Evolutionary conservation across 2,329 filamentous ascomycete species (phyloP).

Genomic region (Ustulina deusta): DNA sequence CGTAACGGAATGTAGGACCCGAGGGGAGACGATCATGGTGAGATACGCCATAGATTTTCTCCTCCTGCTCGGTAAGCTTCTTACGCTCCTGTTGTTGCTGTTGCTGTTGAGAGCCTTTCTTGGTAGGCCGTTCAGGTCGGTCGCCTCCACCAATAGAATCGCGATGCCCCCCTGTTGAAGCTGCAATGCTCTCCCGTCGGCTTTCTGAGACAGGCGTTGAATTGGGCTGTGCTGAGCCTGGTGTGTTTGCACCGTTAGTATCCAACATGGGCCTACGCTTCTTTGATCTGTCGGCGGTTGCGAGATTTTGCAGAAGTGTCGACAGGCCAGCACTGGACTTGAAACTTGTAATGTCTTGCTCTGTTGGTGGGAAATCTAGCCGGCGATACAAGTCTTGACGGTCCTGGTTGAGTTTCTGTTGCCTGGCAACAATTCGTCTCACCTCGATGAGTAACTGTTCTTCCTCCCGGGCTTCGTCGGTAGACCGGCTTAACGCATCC

Average conservation of each 20-base stretch:
- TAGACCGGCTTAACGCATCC: slow-evolving; percentile 80
- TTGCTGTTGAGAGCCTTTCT: slow-evolving; percentile 67
- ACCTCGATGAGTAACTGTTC: slow-evolving; percentile 89
- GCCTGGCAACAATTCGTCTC: slow-evolving; percentile 88
- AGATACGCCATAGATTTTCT: slow-evolving; percentile 83
- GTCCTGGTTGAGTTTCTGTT: slow-evolving; percentile 87
- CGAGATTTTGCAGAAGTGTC: slow-evolving; percentile 82
- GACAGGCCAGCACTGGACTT: slow-evolving; percentile 84
- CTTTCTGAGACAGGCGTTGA: slow-evolving; percentile 56
- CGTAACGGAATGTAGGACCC: slow-evolving; percentile 90
- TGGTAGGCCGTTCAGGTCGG: slow-evolving; percentile 56
- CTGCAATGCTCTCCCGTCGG: slow-evolving; percentile 67
- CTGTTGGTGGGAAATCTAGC: slow-evolving; percentile 80
- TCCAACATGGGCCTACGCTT: slow-evolving; percentile 80
- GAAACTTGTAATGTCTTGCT: slow-evolving; percentile 80
- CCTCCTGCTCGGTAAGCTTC: slow-evolving; percentile 80
- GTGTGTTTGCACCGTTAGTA: slow-evolving; percentile 65
- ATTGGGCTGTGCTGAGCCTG: slow-evolving; percentile 52
- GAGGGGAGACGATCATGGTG: slow-evolving; percentile 86
- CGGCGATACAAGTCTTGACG: slow-evolving; percentile 87
- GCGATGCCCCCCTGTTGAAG: slow-evolving; percentile 56
- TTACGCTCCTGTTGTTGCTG: slow-evolving; percentile 67
- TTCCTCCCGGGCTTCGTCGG: slow-evolving; percentile 92
- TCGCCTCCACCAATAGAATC: slow-evolving; percentile 60
- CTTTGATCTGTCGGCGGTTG: slow-evolving; percentile 87